Percentiles rank a stretch among this genome's conserved stretches.
Conservation (phyloP, 2,329 filamentous ascomycete species). For the Graphiopsis chlorocephala region DNA sequence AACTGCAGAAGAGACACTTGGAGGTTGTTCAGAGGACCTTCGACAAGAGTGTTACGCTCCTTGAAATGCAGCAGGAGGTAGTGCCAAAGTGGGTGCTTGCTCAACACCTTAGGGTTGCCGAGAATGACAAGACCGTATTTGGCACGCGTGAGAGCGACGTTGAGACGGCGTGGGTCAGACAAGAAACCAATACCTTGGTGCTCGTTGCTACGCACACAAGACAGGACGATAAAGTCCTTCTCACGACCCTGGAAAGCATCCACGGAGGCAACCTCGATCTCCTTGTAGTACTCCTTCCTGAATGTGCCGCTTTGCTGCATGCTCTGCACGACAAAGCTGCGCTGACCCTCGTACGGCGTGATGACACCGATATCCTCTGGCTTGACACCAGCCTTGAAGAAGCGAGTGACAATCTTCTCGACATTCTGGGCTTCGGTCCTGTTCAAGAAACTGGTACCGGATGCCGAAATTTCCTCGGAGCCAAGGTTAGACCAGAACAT, state of each 20-base stretch:
- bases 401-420: conserved; percentile 96
- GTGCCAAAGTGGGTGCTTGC: conserved; percentile 98
- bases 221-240: conserved; percentile 98
- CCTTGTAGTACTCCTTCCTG: conserved; percentile 98
- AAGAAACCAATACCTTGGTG: conserved; percentile 99
- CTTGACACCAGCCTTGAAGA: conserved; percentile 98
- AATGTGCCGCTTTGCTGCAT: conserved; percentile 98
- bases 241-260: conserved; percentile 98
- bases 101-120: conserved; percentile 94
- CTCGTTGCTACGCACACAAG: conserved; percentile 96
- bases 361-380: conserved; percentile 94
- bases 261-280: conserved; percentile 96
- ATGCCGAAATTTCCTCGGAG: conserved; percentile 96
- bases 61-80: conserved; percentile 94
- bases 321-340: conserved; percentile 97
- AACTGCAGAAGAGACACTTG: conserved; percentile 95
- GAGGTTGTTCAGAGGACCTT: conserved; percentile 92
- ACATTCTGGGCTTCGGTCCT: conserved; percentile 96
- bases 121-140: conserved; percentile 96
- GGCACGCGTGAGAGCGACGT: conserved; percentile 92
- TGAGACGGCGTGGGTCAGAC: conserved; percentile 94
- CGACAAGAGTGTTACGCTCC: conserved; percentile 91
- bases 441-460: conserved; percentile 96
- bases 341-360: conserved; percentile 96
- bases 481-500: conserved; percentile 99